Conservation (phyloP, 768 basidiomycete species). For the Gloeophyllum trabeum region DNA sequence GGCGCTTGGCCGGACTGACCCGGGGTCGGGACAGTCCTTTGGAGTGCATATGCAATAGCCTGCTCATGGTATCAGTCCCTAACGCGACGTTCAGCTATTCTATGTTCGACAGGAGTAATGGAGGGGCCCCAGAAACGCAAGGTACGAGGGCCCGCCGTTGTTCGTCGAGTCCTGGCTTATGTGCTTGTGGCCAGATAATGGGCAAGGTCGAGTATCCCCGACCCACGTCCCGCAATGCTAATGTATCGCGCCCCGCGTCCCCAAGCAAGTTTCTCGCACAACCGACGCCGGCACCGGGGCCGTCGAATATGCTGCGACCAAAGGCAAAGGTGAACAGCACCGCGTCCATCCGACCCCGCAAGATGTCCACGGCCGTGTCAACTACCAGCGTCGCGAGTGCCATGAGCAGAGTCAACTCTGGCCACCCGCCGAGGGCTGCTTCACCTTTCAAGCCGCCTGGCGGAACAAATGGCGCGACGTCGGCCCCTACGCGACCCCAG, state of each 20-base stretch:
- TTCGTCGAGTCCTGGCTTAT: too few relatives aligned
- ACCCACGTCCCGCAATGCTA: slow-evolving; percentile 12
- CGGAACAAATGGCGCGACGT: slow-evolving; percentile 18
- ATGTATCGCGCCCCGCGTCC: slow-evolving; percentile 35
- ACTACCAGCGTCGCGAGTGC: slow-evolving; percentile 13
- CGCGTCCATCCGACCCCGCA: slow-evolving; percentile 21
- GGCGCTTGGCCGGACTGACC: too few relatives aligned
- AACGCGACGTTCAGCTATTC: too few relatives aligned
- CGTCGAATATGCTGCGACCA: slow-evolving; percentile 24
- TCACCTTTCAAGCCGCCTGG: slow-evolving; percentile 29
- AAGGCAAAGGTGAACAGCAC: slow-evolving; percentile 55
- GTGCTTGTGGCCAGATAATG: too few relatives aligned
- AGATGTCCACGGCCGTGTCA: slow-evolving; percentile 12
- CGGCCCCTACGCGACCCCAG: slow-evolving; percentile 17
- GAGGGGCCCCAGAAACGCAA: too few relatives aligned
- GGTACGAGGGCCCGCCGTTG: too few relatives aligned
- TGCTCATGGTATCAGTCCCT: too few relatives aligned
- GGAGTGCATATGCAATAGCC: too few relatives aligned
- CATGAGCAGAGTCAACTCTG: slow-evolving; percentile 1
- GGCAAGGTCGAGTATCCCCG: slow-evolving; percentile 36
- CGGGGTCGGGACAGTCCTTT: too few relatives aligned
- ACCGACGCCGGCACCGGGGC: slow-evolving; percentile 12
- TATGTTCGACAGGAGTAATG: too few relatives aligned
- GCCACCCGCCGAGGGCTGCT: slow-evolving; percentile 24
- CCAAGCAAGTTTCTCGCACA: slow-evolving; percentile 27